These are phyloP conservation scores for Coniochaeta ligniaria DNA, from an alignment of 2,329 filamentous ascomycete genomes.

Conservation along the genomic window DNA sequence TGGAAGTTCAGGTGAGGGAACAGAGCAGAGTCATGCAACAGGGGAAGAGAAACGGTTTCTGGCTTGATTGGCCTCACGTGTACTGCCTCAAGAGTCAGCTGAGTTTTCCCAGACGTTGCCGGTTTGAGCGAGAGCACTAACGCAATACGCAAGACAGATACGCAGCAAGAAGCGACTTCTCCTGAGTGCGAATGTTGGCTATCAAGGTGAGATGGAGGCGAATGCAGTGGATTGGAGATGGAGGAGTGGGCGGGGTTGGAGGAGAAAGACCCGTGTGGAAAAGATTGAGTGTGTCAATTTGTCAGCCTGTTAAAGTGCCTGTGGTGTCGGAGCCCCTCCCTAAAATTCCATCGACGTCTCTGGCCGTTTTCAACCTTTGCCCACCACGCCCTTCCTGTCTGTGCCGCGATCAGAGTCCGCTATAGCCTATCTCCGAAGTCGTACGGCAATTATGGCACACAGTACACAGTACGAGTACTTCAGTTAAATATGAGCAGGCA, in stretches of 20 bases:
- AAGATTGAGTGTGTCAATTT: not conserved
- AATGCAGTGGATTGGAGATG: not conserved
- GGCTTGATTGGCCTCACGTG: not conserved
- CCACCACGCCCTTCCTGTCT: not conserved
- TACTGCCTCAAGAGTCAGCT: not conserved
- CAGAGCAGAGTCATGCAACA: not conserved
- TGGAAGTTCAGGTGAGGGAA: not conserved
- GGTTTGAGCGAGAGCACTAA: not conserved
- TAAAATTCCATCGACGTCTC: not conserved
- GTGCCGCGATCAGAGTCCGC: not conserved
- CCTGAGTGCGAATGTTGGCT: not conserved
- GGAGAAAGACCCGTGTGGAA: not conserved
- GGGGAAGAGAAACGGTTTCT: not conserved
- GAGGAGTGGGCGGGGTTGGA: not conserved
- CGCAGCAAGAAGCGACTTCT: not conserved
- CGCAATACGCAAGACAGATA: not conserved
- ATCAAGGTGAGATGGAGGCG: not conserved
- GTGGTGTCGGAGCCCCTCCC: not conserved
- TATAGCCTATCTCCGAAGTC: not conserved
- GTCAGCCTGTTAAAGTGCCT: not conserved
- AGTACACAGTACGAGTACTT: not conserved
- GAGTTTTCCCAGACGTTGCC: not conserved
- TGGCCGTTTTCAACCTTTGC: not conserved
- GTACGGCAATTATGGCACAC: not conserved
- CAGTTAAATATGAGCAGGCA: not conserved